Base-by-base conservation (phyloP, 345 rosid genomes). In the Euphorbia peplus region DNA sequence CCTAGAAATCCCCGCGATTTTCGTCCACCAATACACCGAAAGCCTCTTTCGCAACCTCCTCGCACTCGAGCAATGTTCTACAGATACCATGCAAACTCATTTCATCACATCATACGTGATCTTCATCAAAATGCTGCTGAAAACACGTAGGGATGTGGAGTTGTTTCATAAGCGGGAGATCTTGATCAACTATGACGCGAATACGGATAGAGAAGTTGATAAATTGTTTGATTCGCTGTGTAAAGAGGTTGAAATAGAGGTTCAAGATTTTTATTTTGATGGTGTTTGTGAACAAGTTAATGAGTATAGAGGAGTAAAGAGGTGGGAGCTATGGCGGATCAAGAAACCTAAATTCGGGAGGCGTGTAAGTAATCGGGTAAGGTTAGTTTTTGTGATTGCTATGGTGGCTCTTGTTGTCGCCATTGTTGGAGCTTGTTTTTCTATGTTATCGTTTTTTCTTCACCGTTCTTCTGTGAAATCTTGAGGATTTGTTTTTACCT, bases 1-100 rank as follows among this genome's bases (percentile, higher is more conserved):
- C 5, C 79, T 85, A 14, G 73, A 67, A 72, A 76, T 87, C 64
- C 92, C 85, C 4, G 60, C 73, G 1, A 3, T 85, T 6, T 4
- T 32, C 26, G 69, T 87, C 42, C 76, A 66, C 15, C 73, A 41
- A 24, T 68, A 70, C 25, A 81, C 85, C 1, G 88, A 80, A 72
- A 76, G 39, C 19, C 88, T 87, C 26, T 55, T 83, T 28, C 73
- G 83, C 75, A 85, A 87, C 47, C 79, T 85, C 35, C 76, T 84
- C 1, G 87, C 82, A 0, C 69, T 77, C 0, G 92, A 87, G 72
- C 81, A 66, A 4, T 58, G 75, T 0, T 57, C 63, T 1, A 28
- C 75, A n/a, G 73, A 60, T 2, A 58, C 2, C 48, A 64, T 77
- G 3, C 82, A 66, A 5, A 63, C 76, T 0, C 81, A 66, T 9